Base-by-base conservation (phyloP, 2,329 filamentous ascomycete species). In the Phaeophleospora eucalypticola region DNA sequence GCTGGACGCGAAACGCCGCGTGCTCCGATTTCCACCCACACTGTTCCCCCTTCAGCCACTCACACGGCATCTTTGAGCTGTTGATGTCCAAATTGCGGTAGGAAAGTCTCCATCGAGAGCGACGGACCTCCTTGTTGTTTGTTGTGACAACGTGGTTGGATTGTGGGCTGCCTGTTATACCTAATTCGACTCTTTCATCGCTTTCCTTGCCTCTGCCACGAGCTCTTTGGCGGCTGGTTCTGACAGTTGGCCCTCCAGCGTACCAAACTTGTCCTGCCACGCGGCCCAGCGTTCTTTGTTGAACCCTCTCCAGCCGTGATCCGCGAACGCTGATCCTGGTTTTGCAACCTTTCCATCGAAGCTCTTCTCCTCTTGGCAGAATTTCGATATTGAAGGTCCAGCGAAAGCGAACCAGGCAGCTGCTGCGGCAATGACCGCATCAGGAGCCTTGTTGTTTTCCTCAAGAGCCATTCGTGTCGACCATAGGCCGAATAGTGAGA, bases 401-500 rank as follows among this genome's bases (percentile, higher is more conserved):
- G 60, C 62, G 40, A 58, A 59, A 8, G 58, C 55, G 16, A 64
- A 55, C 61, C 62, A 64, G 2, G 61, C 55, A 4, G 59, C 55
- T 3, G 61, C 60, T 2, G 62, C 56, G n/a, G 51, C 49, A 7
- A 61, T 15, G 9, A 58, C 51, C 4, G 54, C 47, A 21, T 61
- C 53, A 8, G 49, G 42, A n/a, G 46, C 32, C 19, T 52, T 44
- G 4, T 46, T 43, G 2, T 58, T 51, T 17, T 62, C 58, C 42
- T 65, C 61, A 4, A 65, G 50, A 4, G 59, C 60, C 9, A 49
- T 37, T n/a, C 62, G 56, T 15, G 63, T 43, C 4, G 61, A 58
- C 62, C 62, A 65, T 19, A 65, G 50, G 36, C 54, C 51, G 35
- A 58, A 64, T 12, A 64, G 45, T 2, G 62, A 61, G 38, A 62